Evolutionary conservation across 2,329 filamentous ascomycete species (phyloP).

Genomic region (Sclerotinia minor): DNA sequence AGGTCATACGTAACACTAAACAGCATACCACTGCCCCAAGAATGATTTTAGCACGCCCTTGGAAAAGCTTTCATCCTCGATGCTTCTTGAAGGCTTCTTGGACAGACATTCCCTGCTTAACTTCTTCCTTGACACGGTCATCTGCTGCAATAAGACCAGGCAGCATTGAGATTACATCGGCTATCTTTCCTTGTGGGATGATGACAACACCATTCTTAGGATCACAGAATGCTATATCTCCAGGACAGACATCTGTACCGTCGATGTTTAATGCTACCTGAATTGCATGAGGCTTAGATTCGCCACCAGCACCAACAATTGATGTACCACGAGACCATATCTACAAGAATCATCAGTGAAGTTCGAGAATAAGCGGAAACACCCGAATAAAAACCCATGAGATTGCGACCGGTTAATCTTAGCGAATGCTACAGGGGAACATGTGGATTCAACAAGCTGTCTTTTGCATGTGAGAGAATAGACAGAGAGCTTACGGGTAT

Average conservation of each 20-base stretch:
- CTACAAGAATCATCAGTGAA: slow-evolving; percentile 37
- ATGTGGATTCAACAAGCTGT: not conserved
- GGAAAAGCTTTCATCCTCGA: slow-evolving; percentile 27
- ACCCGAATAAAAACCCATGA: not conserved
- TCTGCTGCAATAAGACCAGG: slow-evolving; percentile 48
- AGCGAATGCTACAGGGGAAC: not conserved
- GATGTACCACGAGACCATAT: slow-evolving; percentile 59
- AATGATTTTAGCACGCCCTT: not conserved
- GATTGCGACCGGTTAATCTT: not conserved
- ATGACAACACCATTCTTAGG: slow-evolving; percentile 67
- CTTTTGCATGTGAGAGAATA: not conserved
- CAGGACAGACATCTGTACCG: slow-evolving; percentile 49
- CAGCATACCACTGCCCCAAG: not conserved
- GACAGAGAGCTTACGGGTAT: slow-evolving; percentile 52
- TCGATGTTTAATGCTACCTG: slow-evolving; percentile 49
- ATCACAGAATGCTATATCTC: slow-evolving; percentile 71
- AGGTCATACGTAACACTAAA: not conserved
- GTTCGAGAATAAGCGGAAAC: not conserved
- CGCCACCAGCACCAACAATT: slow-evolving; percentile 57
- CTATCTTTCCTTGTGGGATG: slow-evolving; percentile 62
- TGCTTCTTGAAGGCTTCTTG: slow-evolving; percentile 62
- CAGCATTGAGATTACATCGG: slow-evolving; percentile 58
- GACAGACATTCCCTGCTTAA: slow-evolving; percentile 61
- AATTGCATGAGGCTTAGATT: slow-evolving; percentile 57
- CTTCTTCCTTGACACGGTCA: slow-evolving; percentile 62